These are phyloP conservation scores for Phytophthora fragariae DNA, from an alignment of 352 stramenopile genomes.

Conservation along the genomic window DNA sequence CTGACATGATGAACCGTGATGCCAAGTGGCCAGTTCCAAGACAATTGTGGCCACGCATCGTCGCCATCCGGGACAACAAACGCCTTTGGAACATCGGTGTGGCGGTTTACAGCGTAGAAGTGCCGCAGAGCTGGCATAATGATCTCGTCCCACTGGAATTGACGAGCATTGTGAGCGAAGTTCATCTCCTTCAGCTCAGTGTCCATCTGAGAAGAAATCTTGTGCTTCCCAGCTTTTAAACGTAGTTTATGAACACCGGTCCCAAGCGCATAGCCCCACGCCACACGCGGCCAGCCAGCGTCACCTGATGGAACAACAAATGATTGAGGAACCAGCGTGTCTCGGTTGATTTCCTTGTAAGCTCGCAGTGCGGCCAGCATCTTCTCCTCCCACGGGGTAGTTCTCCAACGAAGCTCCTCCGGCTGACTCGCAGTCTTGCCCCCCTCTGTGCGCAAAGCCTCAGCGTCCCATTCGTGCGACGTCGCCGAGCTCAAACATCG, in stretches of 20 bases:
- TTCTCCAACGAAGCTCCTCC: background rate
- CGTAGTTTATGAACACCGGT: background rate
- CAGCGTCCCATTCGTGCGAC: background rate
- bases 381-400: background rate
- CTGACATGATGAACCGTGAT: background rate
- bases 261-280: background rate
- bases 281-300: background rate
- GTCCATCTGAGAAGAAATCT: background rate
- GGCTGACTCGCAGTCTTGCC: background rate
- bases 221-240: background rate
- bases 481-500: background rate
- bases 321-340: background rate
- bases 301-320: background rate
- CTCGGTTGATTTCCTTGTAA: background rate
- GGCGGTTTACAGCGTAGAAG: background rate
- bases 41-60: background rate
- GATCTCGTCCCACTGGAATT: slow-evolving; percentile 1
- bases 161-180: background rate
- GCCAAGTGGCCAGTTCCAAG: background rate
- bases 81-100: background rate
- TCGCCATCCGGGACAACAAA: background rate
- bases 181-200: background rate
- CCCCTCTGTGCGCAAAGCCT: background rate
- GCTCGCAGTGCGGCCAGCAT: background rate
- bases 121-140: background rate